Percentiles rank a stretch among this genome's conserved stretches.
These are phyloP conservation scores for Amanita inopinata DNA, from an alignment of 768 basidiomycete genomes.

Conservation along the genomic window DNA sequence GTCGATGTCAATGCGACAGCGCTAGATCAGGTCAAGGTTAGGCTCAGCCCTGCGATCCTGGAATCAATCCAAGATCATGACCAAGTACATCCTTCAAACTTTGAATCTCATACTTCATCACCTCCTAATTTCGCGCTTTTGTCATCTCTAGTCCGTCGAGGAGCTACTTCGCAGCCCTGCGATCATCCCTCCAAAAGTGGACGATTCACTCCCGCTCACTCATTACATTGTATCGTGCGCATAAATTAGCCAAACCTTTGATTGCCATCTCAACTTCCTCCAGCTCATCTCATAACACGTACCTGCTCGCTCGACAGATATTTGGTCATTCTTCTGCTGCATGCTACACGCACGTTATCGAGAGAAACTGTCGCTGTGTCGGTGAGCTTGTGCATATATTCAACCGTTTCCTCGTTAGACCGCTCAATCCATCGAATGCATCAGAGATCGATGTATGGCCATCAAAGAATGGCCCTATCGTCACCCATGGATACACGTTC, in stretches of 20 bases:
- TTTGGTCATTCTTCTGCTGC: conserved; percentile 43
- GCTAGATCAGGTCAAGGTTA: conserved; percentile 8
- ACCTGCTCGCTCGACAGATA: conserved; percentile 48
- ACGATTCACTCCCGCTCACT: conserved; percentile 38
- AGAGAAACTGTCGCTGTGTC: conserved; percentile 43
- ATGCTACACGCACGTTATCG: conserved; percentile 46
- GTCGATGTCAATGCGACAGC: neutral
- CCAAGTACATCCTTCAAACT: conserved; percentile 18
- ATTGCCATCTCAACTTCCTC: neutral
- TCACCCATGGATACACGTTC: conserved; percentile 55
- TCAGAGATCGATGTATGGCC: conserved; percentile 62
- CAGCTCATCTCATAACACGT: conserved; percentile 62
- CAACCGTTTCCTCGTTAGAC: neutral
- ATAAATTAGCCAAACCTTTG: conserved; percentile 9
- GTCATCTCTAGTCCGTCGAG: conserved; percentile 18
- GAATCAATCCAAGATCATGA: conserved; percentile 22
- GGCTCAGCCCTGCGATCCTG: conserved; percentile 30
- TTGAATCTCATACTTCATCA: neutral
- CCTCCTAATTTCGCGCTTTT: neutral
- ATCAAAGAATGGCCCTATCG: conserved; percentile 39
- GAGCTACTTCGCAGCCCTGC: conserved; percentile 27
- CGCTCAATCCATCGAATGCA: neutral
- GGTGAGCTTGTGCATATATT: conserved; percentile 18
- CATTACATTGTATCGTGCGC: conserved; percentile 50
- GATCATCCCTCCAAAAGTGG: conserved; percentile 24